phyloP scores from a whole-genome alignment of 2,329 filamentous ascomycete genomes.

The Colletotrichum noveboracense region DNA sequence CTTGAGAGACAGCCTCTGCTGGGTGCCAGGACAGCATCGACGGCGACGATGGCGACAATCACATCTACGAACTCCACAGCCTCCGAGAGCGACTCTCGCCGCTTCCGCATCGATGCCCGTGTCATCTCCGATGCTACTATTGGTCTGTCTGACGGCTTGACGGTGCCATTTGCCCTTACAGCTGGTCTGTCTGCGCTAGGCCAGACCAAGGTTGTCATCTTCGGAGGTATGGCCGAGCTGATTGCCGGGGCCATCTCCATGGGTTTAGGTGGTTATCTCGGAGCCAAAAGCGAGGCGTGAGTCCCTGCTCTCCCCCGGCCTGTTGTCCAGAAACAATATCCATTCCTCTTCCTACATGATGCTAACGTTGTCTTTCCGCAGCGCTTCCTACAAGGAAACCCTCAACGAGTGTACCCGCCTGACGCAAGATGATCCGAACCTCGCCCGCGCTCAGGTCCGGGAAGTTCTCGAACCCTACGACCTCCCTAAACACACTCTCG shows the following conservation, averaged over 20 bases:
- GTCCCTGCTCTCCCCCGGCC: background rate
- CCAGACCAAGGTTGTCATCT: constrained; percentile 70
- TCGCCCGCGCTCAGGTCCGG: constrained; percentile 48
- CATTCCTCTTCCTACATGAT: background rate
- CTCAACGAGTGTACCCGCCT: constrained; percentile 44
- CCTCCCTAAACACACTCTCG: constrained; percentile 37
- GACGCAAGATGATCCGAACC: constrained; percentile 48
- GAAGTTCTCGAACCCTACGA: constrained; percentile 57
- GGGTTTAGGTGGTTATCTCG: constrained; percentile 77
- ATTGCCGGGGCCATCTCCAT: constrained; percentile 79
- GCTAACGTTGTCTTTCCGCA: background rate
- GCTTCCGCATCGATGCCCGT: constrained; percentile 24
- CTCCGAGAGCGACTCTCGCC: background rate
- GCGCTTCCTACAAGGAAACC: constrained; percentile 24
- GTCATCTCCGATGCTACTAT: constrained; percentile 45
- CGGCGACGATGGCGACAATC: constrained; percentile 1
- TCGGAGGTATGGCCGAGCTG: constrained; percentile 76
- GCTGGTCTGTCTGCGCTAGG: constrained; percentile 73
- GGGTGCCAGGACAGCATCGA: background rate
- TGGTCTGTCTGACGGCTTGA: constrained; percentile 79
- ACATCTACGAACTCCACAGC: background rate
- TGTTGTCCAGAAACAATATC: background rate
- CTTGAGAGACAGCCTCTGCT: constrained; percentile 24
- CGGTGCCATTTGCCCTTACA: constrained; percentile 80
- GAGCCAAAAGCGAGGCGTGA: constrained; percentile 59